Base-by-base conservation (phyloP, 768 basidiomycete species). In the Trametopsis cervina region DNA sequence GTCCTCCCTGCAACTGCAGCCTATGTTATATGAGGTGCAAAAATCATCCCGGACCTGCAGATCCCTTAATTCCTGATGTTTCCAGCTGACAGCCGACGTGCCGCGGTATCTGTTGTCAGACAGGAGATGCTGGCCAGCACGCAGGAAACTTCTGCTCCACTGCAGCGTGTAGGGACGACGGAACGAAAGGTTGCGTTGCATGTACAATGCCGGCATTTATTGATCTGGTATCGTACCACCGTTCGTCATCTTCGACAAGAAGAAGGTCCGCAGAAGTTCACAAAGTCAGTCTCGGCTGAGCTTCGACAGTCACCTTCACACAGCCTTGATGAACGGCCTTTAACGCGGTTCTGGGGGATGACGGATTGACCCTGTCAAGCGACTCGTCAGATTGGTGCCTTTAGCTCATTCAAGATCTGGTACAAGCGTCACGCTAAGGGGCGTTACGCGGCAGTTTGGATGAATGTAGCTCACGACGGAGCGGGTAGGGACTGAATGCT, bases 101-200 rank as follows among this genome's bases (percentile, higher is more conserved):
- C 51, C 51, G 46, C 39, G 51, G 51, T 42, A 24, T 35, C 46
- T 52, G 41, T 52, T 36, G 44, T 42, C 45, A 46, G 44, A 52
- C 51, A 46, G 46, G 33, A 40, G 51, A 43, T 43, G 17, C 44
- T 42, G 42, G 21, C 39, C 51, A 47, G 40, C 40, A 22, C 24
- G 25, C 17, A 46, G 44, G 51, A 47, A 47, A 42, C 35, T 52
- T 52, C 51, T 46, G 25, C 45, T 52, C 51, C 45, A 52, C 51
- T 38, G 29, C 27, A n/a, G 36, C 51, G 51, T 52, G 51, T 47
- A 36, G 40, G 40, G 45, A 40, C 17, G 36, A 41, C 21, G 44
- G 24, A 26, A 37, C 26, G 27, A 29, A 47, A 44, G 26, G 46
- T 47, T 45, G 40, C 18, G 40, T 26, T 47, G 47, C 39, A 47